Evolutionary conservation across 352 stramenopile genomes (phyloP), one percentile per base, ranked within the genome.

Genomic region (Globisporangium takayamanum): DNA sequence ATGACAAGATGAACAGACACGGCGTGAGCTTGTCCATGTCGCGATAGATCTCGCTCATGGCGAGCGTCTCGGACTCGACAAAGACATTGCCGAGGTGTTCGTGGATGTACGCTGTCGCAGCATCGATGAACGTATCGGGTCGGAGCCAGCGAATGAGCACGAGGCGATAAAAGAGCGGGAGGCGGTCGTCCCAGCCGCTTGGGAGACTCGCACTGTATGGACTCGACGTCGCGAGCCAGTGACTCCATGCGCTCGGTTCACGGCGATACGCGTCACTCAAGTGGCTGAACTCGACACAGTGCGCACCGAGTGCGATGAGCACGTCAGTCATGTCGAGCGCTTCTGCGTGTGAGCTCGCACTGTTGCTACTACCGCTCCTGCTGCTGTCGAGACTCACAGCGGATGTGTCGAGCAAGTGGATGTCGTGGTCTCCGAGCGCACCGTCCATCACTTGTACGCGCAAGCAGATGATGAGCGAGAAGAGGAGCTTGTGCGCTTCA

Each of bases 1-100:
- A 73, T 4, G 83, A 92, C 12, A 94, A 63, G 45, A 94, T 76
- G 57, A 94, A 91, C 15, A 94, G 47, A 18, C 79, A 89, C 0
- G 84, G 84, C 3, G 81, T 91, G 16, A 64, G 57, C 20, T 77
- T 80, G 47, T 84, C 72, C 50, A 87, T 76, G 50, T 92, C 80
- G 36, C 51, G 59, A 53, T 71, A 88, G 10, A 87, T 54, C 3
- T 80, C 75, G 6, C n/a, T 53, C 63, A 94, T 87, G 1, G 56
- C 54, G 20, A 64, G 25, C 20, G 16, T 63, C 47, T 37, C 48
- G 8, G 28, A 20, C 22, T 49, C 60, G 22, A 67, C 52, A 53
- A 80, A 57, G 50, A 49, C 36, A 2, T 56, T 50, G 8, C 75
- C 74, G 7, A 91, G 66, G 8, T 46, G 66, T 48, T 78, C 53